A percentile compares a stretch with the other conserved stretches of the same genome.
These are phyloP conservation scores for Thelonectria blattea DNA, from an alignment of 2,329 filamentous ascomycete species.

Conservation along the genomic window DNA sequence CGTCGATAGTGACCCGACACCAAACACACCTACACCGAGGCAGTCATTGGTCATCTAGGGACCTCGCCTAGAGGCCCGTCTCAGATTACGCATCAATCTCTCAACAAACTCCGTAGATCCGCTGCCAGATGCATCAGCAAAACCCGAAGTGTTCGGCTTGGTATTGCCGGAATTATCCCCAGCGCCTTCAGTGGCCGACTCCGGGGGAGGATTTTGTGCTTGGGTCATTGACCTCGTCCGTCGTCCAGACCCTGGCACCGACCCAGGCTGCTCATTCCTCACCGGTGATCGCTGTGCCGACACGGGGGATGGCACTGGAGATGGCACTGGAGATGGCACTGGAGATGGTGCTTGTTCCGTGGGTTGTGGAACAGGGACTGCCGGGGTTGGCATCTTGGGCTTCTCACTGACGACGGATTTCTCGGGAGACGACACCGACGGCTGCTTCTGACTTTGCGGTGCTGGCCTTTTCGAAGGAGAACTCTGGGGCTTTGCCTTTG, in stretches of 20 bases:
- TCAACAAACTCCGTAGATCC: constrained; percentile 58
- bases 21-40: not conserved
- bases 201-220: not conserved
- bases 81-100: constrained; percentile 59
- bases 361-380: constrained; percentile 42
- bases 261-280: not conserved
- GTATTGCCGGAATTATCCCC: not conserved
- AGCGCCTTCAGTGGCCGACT: not conserved
- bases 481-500: constrained; percentile 18
- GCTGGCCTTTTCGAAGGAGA: constrained; percentile 6
- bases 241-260: not conserved
- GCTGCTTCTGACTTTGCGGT: constrained; percentile 18
- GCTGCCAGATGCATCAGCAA: constrained; percentile 50
- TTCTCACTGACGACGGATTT: constrained; percentile 5
- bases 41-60: constrained; percentile 9
- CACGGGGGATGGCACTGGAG: not conserved
- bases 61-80: constrained; percentile 44
- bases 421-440: constrained; percentile 15
- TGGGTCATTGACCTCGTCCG: not conserved
- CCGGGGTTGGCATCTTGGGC: constrained; percentile 37
- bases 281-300: not conserved
- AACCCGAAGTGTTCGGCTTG: constrained; percentile 38
- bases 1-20: constrained; percentile 4
- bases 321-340: not conserved
- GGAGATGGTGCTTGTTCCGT: constrained; percentile 23